A percentile compares a stretch with the other conserved stretches of the same genome.
phyloP scores from a whole-genome alignment of 2,329 filamentous ascomycete genomes.

The Fusarium sp. region DNA sequence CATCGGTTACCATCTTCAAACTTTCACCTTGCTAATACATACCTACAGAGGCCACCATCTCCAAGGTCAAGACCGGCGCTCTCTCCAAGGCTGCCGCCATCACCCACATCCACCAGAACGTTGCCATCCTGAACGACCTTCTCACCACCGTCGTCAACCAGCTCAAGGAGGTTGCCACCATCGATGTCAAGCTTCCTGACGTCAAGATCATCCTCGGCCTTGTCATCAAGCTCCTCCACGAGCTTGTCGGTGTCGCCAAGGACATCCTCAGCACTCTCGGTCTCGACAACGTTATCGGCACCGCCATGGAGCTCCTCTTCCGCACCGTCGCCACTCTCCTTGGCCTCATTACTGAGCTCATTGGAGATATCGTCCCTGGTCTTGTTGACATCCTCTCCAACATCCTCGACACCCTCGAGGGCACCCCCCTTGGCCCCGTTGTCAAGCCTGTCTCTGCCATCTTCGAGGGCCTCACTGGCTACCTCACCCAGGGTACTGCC shows the following conservation, averaged over 20 bases:
- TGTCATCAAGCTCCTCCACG: slow-evolving; percentile 24
- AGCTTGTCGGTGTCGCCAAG: slow-evolving; percentile 20
- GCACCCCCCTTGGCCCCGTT: slow-evolving; percentile 20
- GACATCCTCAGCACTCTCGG: slow-evolving; percentile 12
- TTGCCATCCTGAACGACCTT: slow-evolving; percentile 21
- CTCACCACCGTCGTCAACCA: slow-evolving; percentile 24
- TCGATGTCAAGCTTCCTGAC: slow-evolving; percentile 18
- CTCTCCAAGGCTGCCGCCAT: slow-evolving; percentile 24
- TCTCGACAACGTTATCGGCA: slow-evolving; percentile 19
- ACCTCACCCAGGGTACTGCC: slow-evolving; percentile 13
- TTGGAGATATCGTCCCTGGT: slow-evolving; percentile 32
- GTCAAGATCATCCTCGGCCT: slow-evolving; percentile 29
- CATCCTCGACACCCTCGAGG: slow-evolving; percentile 21
- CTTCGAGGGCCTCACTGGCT: slow-evolving; percentile 11
- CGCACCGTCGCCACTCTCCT: slow-evolving; percentile 24
- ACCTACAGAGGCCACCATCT: slow-evolving; percentile 12
- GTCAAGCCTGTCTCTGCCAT: slow-evolving; percentile 17
- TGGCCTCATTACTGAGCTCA: slow-evolving; percentile 14
- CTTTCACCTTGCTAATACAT: neutral
- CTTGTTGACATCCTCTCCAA: slow-evolving; percentile 21
- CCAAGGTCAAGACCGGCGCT: slow-evolving; percentile 19
- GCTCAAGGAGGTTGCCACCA: slow-evolving; percentile 24
- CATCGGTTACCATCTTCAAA: accelerated
- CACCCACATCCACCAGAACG: slow-evolving; percentile 7
- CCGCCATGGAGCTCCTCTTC: slow-evolving; percentile 16